A percentile compares a stretch with the other conserved stretches of the same genome.
phyloP scores from a whole-genome alignment of 192 early-diverging fungal genomes.

The Helicostylum pulchrum region DNA sequence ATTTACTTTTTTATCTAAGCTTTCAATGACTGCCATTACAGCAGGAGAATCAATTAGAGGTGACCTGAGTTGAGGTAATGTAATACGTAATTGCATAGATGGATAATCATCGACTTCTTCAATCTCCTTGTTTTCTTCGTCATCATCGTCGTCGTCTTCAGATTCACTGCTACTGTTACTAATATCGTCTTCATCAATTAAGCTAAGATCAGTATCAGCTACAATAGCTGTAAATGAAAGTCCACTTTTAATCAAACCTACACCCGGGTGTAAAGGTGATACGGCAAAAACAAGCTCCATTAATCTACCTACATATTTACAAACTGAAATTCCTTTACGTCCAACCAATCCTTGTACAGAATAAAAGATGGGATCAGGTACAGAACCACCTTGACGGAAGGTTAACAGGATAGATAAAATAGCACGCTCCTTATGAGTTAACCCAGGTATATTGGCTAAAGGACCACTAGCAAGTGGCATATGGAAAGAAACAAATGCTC shows the following conservation, averaged over 20 bases:
- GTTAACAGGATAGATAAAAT: slow-evolving; percentile 45
- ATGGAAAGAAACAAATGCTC: slow-evolving; percentile 48
- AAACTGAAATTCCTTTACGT: slow-evolving; percentile 33
- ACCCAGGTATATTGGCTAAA: slow-evolving; percentile 47
- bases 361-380: slow-evolving; percentile 42
- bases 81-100: slow-evolving; percentile 6
- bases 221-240: neutral
- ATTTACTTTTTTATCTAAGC: slow-evolving; percentile 18
- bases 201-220: too few relatives aligned
- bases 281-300: slow-evolving; percentile 35
- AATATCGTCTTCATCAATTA: neutral
- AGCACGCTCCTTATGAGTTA: slow-evolving; percentile 49
- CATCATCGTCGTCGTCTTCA: neutral
- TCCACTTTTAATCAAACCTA: slow-evolving; percentile 17
- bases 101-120: slow-evolving; percentile 1
- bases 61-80: neutral
- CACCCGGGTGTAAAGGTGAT: slow-evolving; percentile 27
- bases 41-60: slow-evolving; percentile 16
- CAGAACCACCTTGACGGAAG: slow-evolving; percentile 46
- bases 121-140: neutral
- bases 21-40: slow-evolving; percentile 18
- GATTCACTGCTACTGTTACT: slow-evolving; percentile 31
- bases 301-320: slow-evolving; percentile 46
- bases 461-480: slow-evolving; percentile 49
- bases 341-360: slow-evolving; percentile 43